These are phyloP conservation scores for Firmiana major DNA, from an alignment of 345 rosid genomes.

Conservation along the genomic window DNA sequence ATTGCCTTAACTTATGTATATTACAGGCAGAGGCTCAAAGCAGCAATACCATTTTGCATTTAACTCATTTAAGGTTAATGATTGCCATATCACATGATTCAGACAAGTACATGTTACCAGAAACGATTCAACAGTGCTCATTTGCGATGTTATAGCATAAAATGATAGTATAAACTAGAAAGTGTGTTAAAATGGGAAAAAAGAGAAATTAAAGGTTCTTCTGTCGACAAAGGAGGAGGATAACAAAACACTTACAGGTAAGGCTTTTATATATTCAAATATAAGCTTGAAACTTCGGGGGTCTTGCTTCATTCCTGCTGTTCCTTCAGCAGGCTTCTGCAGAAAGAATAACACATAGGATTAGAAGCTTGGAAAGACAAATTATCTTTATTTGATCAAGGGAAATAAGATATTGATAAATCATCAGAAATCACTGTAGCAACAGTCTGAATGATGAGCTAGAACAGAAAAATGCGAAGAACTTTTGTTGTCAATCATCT, in stretches of 20 bases:
- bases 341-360: constrained; percentile 20
- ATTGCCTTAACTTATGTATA: not conserved
- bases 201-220: not conserved
- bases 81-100: not conserved
- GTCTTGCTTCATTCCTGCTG: constrained; percentile 62
- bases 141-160: not conserved
- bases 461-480: not conserved
- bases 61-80: not conserved
- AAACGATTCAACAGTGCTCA: not conserved
- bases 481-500: not conserved
- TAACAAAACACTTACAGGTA: constrained; percentile 60
- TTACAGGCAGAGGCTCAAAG: not conserved
- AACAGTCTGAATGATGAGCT: not conserved
- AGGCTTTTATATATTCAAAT: constrained; percentile 82
- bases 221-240: not conserved
- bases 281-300: constrained; percentile 80
- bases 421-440: not conserved
- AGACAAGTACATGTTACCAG: not conserved
- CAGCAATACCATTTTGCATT: not conserved
- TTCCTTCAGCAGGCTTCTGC: constrained; percentile 74
- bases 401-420: not conserved
- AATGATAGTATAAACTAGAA: not conserved
- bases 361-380: not conserved
- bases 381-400: not conserved
- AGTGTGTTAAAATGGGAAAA: not conserved